Evolutionary conservation across 2,329 filamentous ascomycete species (phyloP).

Genomic region (Allantophomopsis lycopodina): DNA sequence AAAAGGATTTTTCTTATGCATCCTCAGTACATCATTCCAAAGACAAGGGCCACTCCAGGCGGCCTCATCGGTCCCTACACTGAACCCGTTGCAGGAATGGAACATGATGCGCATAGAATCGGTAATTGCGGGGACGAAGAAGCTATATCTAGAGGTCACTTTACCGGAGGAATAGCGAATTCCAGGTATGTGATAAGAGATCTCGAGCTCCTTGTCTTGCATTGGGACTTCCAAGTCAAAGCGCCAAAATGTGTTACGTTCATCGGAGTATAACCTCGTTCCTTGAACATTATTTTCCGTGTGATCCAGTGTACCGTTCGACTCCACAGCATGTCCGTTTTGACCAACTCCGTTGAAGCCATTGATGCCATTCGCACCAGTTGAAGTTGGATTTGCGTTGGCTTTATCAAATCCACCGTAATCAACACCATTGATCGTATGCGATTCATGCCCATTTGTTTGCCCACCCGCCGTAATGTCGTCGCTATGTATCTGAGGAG

Average conservation of each 20-base stretch:
- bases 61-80: constrained; percentile 70
- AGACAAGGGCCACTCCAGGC: constrained; percentile 82
- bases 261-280: constrained; percentile 50
- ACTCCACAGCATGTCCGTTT: no score
- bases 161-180: constrained; percentile 45
- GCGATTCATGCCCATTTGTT: not conserved
- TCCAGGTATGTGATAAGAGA: constrained; percentile 63
- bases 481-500: not conserved
- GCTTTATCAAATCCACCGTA: not conserved
- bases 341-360: no score
- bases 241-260: constrained; percentile 76
- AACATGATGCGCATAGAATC: constrained; percentile 99
- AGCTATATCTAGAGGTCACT: constrained; percentile 48
- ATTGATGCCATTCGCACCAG: not conserved
- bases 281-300: constrained; percentile 28
- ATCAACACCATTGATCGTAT: constrained; percentile 3
- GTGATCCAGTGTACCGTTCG: constrained; percentile 1
- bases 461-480: not conserved
- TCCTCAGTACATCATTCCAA: constrained; percentile 87
- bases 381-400: not conserved
- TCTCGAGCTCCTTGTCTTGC: constrained; percentile 52
- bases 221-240: constrained; percentile 77
- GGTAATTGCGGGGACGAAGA: constrained; percentile 71
- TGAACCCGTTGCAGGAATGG: constrained; percentile 96
- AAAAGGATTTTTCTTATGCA: constrained; percentile 67